Base-by-base conservation (phyloP, 179 eudicot species). In the Drosera spatulata region DNA sequence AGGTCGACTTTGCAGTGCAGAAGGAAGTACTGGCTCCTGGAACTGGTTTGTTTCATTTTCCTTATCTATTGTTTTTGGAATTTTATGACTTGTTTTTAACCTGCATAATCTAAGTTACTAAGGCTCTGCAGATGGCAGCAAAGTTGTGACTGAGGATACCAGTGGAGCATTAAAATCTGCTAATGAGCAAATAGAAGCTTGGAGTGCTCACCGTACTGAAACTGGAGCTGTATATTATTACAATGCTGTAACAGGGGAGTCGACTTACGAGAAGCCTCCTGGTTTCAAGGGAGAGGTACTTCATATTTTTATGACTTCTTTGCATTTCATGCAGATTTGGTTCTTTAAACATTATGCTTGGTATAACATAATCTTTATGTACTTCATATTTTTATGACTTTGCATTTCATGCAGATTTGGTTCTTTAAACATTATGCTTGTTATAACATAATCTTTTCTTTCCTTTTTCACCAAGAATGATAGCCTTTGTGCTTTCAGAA, bases 191-290 rank as follows among this genome's bases (percentile, higher is more conserved):
- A 40, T 65, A 3, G 88, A 94, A 63, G 84, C 87, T 14, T 94
- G 99, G 99, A 87, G 95, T 54, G 96, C 96, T 41, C 99, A 94
- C 74, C 78, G 82, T 74, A 87, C 87, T 77, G 97, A 83, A 68
- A 55, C 82, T 37, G 96, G 99, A 64, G 76, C 74, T 61, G 76
- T 91, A 39, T 94, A 94, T 79, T 94, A 94, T 73, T 94, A 90
- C 73, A 94, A 91, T 64, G 78, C 96, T 50, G 15, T 87, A 66
- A 85, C 96, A 1, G 84, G 95, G 63, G 87, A 87, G 70, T 94
- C 99, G 47, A 94, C 99, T 6, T 94, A 94, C 71, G 82, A 76
- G 74, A 94, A 81, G 72, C 99, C 99, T 73, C 52, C 69, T 4
- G 82, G 83, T 61, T 94, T 81, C 69, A 85, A 66, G 64, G 95